These are phyloP conservation scores for Lentinula novae-zelandiae DNA, from an alignment of 1,284 basidiomycete genomes.

Conservation along the genomic window DNA sequence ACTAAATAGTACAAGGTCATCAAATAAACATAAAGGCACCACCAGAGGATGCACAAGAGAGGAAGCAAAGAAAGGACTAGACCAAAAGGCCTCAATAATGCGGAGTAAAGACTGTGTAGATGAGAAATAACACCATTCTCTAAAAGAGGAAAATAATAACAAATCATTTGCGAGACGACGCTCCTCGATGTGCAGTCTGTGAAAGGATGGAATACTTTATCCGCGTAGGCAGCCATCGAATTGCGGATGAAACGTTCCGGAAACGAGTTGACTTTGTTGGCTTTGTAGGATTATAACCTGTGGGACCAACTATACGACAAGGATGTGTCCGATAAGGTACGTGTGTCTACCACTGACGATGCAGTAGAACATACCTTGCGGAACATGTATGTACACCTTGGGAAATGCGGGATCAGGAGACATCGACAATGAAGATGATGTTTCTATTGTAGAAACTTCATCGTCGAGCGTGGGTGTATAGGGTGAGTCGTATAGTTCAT, in stretches of 20 bases:
- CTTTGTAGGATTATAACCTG: not conserved
- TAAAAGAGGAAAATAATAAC: too few species aligned
- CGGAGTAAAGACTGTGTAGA: not conserved
- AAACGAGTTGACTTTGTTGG: not conserved
- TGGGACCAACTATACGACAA: too few species aligned
- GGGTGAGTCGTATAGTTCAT: not conserved
- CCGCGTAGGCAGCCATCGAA: not conserved
- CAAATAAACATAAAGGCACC: not conserved
- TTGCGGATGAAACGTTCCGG: not conserved
- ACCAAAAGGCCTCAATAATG: too few species aligned
- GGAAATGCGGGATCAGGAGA: not conserved
- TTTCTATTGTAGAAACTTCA: not conserved
- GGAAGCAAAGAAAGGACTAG: not conserved
- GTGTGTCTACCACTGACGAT: too few species aligned
- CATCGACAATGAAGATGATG: not conserved
- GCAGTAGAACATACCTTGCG: not conserved
- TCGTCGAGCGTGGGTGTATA: not conserved
- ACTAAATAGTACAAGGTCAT: not conserved
- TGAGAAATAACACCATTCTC: too few species aligned
- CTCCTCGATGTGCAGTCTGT: not conserved
- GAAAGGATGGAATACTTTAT: slow-evolving; percentile 1
- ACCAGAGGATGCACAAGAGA: not conserved
- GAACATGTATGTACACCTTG: not conserved
- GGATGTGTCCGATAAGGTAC: not conserved
- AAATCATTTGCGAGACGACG: not conserved